A percentile compares a stretch with the other conserved stretches of the same genome.
phyloP scores from a whole-genome alignment of 257 asterid species.

The Gentiana macrophylla region DNA sequence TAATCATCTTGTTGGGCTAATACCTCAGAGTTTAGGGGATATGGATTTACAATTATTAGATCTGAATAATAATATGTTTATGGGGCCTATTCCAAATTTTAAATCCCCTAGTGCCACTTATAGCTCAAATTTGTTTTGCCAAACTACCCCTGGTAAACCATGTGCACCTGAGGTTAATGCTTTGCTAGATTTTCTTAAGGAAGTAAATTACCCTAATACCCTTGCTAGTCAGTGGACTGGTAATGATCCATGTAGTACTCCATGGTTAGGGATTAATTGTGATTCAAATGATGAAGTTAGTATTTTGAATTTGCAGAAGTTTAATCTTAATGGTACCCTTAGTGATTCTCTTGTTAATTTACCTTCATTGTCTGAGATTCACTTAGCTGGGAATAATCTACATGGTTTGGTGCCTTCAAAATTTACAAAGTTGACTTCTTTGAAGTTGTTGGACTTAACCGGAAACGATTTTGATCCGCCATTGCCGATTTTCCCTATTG shows the following conservation, averaged over 20 bases:
- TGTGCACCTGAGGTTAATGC: conserved; percentile 63
- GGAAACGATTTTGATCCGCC: conserved; percentile 54
- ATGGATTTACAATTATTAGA: conserved; percentile 36
- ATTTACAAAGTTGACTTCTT: conserved; percentile 33
- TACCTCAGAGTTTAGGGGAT: conserved; percentile 49
- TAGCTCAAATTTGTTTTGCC: conserved; percentile 54
- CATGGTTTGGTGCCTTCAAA: conserved; percentile 46
- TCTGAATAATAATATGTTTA: conserved; percentile 66
- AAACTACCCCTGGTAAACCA: conserved; percentile 30
- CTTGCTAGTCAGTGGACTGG: conserved; percentile 60
- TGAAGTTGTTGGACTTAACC: conserved; percentile 51
- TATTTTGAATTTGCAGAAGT: conserved; percentile 50
- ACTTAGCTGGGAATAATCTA: conserved; percentile 55
- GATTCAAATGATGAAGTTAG: conserved; percentile 32
- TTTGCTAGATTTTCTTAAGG: conserved; percentile 56
- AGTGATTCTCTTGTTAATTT: conserved; percentile 54
- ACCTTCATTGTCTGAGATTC: conserved; percentile 48
- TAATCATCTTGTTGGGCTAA: conserved; percentile 54
- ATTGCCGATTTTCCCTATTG: conserved; percentile 40
- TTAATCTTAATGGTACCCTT: conserved; percentile 60
- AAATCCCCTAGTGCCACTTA: conserved; percentile 32
- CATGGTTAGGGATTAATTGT: conserved; percentile 72
- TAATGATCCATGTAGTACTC: conserved; percentile 60
- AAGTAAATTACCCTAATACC: conserved; percentile 36
- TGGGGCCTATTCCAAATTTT: conserved; percentile 75